Percentiles rank a stretch among this genome's conserved stretches.
Conservation (phyloP, 176 grass and related monocot genomes). For the Panicum miliaceum region DNA sequence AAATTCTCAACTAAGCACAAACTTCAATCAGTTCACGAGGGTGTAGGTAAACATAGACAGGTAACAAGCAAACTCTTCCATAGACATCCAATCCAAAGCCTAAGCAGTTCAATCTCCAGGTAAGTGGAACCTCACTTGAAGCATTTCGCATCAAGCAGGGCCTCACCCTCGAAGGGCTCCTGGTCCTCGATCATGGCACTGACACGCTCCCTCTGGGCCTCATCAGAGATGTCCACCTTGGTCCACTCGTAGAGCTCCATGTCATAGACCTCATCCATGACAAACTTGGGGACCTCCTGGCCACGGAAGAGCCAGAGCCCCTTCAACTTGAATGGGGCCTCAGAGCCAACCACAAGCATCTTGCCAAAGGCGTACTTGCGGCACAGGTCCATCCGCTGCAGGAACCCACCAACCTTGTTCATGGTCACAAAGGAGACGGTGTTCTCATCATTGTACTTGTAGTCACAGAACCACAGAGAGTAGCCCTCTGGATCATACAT, state of each 20-base stretch:
- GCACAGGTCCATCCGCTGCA: slow-evolving; percentile 89
- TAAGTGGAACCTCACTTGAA: slow-evolving; percentile 68
- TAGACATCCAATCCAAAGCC: slow-evolving; percentile 23
- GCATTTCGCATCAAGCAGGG: slow-evolving; percentile 92
- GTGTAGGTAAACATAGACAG: slow-evolving; percentile 35
- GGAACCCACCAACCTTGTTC: slow-evolving; percentile 96
- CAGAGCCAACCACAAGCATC: slow-evolving; percentile 89
- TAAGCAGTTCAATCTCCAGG: slow-evolving; percentile 13
- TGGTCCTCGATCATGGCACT: slow-evolving; percentile 94
- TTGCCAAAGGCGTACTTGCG: slow-evolving; percentile 97
- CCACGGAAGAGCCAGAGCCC: slow-evolving; percentile 97
- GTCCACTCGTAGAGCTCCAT: slow-evolving; percentile 96
- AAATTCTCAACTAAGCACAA: slow-evolving; percentile 35
- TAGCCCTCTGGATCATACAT: slow-evolving; percentile 99
- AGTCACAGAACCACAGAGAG: slow-evolving; percentile 98
- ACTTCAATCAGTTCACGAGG: slow-evolving; percentile 22
- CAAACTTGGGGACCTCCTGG: slow-evolving; percentile 85
- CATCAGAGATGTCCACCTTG: slow-evolving; percentile 82
- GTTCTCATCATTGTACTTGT: slow-evolving; percentile 99
- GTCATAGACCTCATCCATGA: slow-evolving; percentile 91
- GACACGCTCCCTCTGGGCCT: slow-evolving; percentile 75
- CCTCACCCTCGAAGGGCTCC: slow-evolving; percentile 85
- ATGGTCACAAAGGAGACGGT: slow-evolving; percentile 82
- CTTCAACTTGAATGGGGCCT: slow-evolving; percentile 90
- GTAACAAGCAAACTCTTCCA: slow-evolving; percentile 45